These are phyloP conservation scores for Cladophialophora immunda DNA, from an alignment of 2,329 filamentous ascomycete species.

Conservation along the genomic window DNA sequence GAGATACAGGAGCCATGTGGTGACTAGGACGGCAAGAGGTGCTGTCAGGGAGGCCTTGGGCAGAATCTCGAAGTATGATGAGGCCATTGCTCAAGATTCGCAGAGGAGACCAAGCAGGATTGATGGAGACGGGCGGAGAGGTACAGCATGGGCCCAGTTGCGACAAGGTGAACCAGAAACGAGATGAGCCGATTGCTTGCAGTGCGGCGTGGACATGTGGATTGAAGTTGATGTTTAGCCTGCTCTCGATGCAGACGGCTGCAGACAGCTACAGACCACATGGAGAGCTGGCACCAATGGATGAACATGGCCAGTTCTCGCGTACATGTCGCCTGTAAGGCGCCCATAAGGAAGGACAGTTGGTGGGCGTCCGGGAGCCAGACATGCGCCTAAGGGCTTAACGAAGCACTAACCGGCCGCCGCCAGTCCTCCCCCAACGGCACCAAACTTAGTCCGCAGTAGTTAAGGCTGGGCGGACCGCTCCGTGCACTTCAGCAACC, in stretches of 20 bases:
- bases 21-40: not conserved
- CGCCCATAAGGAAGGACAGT: too few species aligned
- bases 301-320: not conserved
- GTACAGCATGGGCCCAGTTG: not conserved
- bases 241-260: not conserved
- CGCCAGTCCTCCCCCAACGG: not conserved
- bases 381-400: not conserved
- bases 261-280: not conserved
- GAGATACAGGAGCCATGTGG: conserved; percentile 8
- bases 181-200: not conserved
- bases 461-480: not conserved
- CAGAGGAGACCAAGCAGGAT: not conserved
- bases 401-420: not conserved
- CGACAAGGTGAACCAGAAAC: not conserved
- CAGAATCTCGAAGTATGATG: not conserved
- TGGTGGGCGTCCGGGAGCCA: not conserved
- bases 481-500: not conserved
- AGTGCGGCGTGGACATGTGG: not conserved
- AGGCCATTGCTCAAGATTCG: not conserved
- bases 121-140: not conserved
- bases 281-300: not conserved
- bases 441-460: not conserved
- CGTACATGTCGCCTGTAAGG: not conserved
- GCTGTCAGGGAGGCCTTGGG: conserved; percentile 3
- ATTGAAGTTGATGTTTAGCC: not conserved